Evolutionary conservation across 495 filamentous ascomycete genomes (phyloP), one percentile per base, ranked within the genome.

Genomic region (Talaromyces liani): DNA sequence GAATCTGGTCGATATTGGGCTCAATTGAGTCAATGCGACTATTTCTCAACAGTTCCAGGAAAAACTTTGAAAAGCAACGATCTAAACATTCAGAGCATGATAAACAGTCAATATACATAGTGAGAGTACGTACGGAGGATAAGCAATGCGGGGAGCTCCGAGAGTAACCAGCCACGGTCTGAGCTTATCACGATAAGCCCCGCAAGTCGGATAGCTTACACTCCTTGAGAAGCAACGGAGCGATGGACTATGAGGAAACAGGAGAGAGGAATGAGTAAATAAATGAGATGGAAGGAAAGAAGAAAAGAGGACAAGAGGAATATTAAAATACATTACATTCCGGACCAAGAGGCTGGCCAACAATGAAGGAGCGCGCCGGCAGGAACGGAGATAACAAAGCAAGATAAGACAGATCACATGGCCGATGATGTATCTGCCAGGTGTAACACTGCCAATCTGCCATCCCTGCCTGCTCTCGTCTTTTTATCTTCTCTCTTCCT

Each of bases 181-280:
- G 24, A 27, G 49, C 55, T 58, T 58, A 58, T 58, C 56, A 36
- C 31, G 56, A 58, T 58, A 58, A 58, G 56, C 56, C 56, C 56
- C 56, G 56, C 56, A 58, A 18, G 25, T 20, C 53, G 27, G 22
- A 56, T 27, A 29, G 53, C 22, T 14, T 20, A 24, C 10, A 55
- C 31, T 33, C 31, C 31, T 29, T 33, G 31, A 33, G 31, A 12
- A 6, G 22, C 53, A 24, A 31, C 8, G 6, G 1, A 27, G 22
- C 29, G 29, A 63, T 64, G 58, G 65, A 68, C 61, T 71, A 64
- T 67, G 71, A 72, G 74, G 73, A 73, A 0, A 63, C 25, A 41
- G 57, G 20, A 57, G 53, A 27, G 27, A 27, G 27, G 1, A 16
- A 16, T 20, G 41, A 55, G 56, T 47, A 14, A 64, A 31, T 6